A percentile compares a stretch with the other conserved stretches of the same genome.
phyloP scores from a whole-genome alignment of 2,329 filamentous ascomycete genomes.

The Fusarium tuaranense region DNA sequence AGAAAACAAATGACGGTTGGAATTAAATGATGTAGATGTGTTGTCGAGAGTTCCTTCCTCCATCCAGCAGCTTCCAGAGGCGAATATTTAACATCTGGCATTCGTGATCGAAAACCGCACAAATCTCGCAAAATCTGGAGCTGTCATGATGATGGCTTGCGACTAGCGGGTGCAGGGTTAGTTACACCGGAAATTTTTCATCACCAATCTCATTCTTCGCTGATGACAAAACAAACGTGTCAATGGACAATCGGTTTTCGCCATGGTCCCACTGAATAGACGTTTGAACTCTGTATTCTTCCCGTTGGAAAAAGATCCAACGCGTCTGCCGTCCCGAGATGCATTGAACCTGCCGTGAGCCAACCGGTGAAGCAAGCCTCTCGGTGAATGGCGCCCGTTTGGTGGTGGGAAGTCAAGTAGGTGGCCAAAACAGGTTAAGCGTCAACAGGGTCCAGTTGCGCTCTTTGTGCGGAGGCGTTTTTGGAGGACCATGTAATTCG shows the following conservation, averaged over 20 bases:
- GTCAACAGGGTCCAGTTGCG: constrained; percentile 1
- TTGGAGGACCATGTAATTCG: not conserved
- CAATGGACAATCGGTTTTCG: not conserved
- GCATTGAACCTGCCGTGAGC: constrained; percentile 4
- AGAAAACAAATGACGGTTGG: not conserved
- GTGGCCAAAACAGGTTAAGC: constrained; percentile 16
- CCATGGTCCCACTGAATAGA: not conserved
- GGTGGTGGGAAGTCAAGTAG: not conserved
- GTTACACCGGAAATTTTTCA: not conserved
- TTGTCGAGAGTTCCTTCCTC: constrained; percentile 15
- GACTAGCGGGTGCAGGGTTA: constrained; percentile 22
- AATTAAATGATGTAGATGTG: not conserved
- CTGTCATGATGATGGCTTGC: constrained; percentile 29
- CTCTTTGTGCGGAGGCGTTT: constrained; percentile 5
- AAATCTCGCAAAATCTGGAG: constrained; percentile 49
- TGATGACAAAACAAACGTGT: not conserved
- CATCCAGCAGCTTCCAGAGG: constrained; percentile 14
- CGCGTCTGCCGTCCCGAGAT: not conserved
- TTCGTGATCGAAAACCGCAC: constrained; percentile 49
- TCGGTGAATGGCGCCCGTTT: not conserved
- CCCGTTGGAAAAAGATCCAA: not conserved
- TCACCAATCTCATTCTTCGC: not conserved
- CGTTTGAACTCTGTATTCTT: not conserved
- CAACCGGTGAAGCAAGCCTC: not conserved
- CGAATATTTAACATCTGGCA: constrained; percentile 28